Conservation (phyloP, 768 basidiomycete genomes). For the Crepidotus variabilis region DNA sequence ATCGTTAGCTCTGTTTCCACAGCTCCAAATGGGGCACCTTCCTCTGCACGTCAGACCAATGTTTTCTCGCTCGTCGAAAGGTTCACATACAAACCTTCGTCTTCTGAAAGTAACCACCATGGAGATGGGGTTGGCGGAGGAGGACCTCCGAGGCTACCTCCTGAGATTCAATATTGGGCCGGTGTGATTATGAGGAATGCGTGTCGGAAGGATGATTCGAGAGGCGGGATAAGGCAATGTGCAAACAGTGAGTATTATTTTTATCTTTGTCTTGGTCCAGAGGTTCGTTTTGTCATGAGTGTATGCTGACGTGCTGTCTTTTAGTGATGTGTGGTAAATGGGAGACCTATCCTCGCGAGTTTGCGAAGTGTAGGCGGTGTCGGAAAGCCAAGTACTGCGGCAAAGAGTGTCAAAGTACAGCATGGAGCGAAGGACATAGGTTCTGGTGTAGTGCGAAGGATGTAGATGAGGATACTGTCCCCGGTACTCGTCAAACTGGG, state of each 20-base stretch:
- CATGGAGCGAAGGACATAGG: constrained; percentile 94
- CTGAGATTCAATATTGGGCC: constrained; percentile 98
- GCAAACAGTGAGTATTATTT: constrained; percentile 75
- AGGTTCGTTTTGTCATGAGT: too few species aligned
- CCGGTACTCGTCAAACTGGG: neutral
- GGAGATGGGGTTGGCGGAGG: constrained; percentile 46
- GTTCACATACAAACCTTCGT: constrained; percentile 92
- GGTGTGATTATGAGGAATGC: constrained; percentile 99
- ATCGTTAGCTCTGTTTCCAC: neutral
- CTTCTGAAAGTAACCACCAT: constrained; percentile 50
- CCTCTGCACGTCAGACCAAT: constrained; percentile 61
- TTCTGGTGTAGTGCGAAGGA: constrained; percentile 85
- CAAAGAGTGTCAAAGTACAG: constrained; percentile 94
- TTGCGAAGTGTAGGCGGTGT: constrained; percentile 95
- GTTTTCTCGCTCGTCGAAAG: constrained; percentile 95
- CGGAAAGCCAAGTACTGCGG: constrained; percentile 98
- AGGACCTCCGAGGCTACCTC: constrained; percentile 68
- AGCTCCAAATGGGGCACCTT: constrained; percentile 13
- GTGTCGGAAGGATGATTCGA: constrained; percentile 91
- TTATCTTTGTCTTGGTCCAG: neutral
- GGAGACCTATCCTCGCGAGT: constrained; percentile 91
- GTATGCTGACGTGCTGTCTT: constrained; percentile 1
- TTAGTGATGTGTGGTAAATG: constrained; percentile 92
- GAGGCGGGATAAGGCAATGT: constrained; percentile 94
- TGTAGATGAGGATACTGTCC: constrained; percentile 36